Evolutionary conservation across 2,329 filamentous ascomycete genomes (phyloP), one percentile per base, ranked within the genome.

Genomic region (Dothidotthia symphoricarpi): DNA sequence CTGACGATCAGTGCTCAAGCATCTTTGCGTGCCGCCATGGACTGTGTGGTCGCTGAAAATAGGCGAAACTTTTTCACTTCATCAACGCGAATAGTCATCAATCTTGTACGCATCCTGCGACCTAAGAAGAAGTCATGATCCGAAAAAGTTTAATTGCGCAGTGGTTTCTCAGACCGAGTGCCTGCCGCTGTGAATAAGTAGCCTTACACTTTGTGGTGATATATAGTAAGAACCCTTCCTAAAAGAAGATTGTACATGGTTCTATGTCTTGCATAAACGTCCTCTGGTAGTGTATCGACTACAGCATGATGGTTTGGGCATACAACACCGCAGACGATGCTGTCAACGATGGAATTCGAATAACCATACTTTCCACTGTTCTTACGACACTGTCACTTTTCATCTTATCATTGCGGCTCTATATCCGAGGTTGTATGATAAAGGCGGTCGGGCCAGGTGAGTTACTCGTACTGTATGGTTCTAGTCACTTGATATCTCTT

Each of bases 401-500:
- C 10, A 12, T 42, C 4, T 13, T 51, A 15, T 30, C 29, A 14
- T 33, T 51, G 14, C 35, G 45, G 3, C 16, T 49, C n/a, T 51
- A 51, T 10, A 40, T 51, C 16, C 48, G 43, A 17, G 40, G 17
- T 1, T 28, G 25, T 11, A 42, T 51, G 38, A 36, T 49, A 26
- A 47, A 47, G 28, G 43, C 48, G n/a, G 24, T 45, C 12, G 45
- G 45, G 10, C 35, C 33, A 25, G 45, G 48, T 49, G 28, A 24
- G 42, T 40, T 22, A n/a, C n/a, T n/a, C n/a, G n/a, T 22, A 32
- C 25, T 11, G 6, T 28, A 9, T 22, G 5, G 19, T 9, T 5
- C 19, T 9, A 22, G 11, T 27, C 25, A 27, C 4, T n/a, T 6
- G 11, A 14, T 27, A 14, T 27, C 12, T 27, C 6, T 6, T 14